A percentile compares a stretch with the other conserved stretches of the same genome.
These are phyloP conservation scores for Malassezia slooffiae DNA, from an alignment of 1,284 basidiomycete species.

Conservation along the genomic window DNA sequence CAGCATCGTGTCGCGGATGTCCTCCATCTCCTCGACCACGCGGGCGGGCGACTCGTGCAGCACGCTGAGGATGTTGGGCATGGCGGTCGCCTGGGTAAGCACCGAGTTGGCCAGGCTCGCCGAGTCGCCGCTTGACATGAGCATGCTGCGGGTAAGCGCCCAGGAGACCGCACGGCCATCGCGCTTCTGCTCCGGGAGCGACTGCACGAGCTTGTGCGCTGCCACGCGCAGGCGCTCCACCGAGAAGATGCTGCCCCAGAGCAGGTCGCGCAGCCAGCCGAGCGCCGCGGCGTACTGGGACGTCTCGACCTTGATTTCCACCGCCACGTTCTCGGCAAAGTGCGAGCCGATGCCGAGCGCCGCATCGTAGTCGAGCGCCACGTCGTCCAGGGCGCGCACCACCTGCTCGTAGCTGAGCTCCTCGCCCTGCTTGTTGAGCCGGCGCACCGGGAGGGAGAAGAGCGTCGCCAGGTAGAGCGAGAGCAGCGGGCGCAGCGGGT, in stretches of 20 bases:
- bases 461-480: conserved; percentile 74
- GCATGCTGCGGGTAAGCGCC: conserved; percentile 60
- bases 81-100: conserved; percentile 64
- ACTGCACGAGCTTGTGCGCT: conserved; percentile 78
- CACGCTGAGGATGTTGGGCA: conserved; percentile 63
- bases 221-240: conserved; percentile 77
- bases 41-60: conserved; percentile 48
- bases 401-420: conserved; percentile 75
- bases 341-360: conserved; percentile 58
- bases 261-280: conserved; percentile 74
- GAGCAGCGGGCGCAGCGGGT: conserved; percentile 53
- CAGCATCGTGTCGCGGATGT: conserved; percentile 25
- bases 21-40: conserved; percentile 30
- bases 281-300: conserved; percentile 70
- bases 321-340: conserved; percentile 59
- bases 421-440: conserved; percentile 56
- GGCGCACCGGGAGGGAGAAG: conserved; percentile 74
- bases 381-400: conserved; percentile 74
- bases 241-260: conserved; percentile 72
- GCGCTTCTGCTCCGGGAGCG: conserved; percentile 83
- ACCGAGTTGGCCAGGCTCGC: conserved; percentile 64
- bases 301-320: conserved; percentile 68
- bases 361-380: conserved; percentile 78
- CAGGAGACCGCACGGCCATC: conserved; percentile 71
- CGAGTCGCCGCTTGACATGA: conserved; percentile 61